Evolutionary conservation across 2,329 filamentous ascomycete genomes (phyloP).

Genomic region (Penicillium palitans): DNA sequence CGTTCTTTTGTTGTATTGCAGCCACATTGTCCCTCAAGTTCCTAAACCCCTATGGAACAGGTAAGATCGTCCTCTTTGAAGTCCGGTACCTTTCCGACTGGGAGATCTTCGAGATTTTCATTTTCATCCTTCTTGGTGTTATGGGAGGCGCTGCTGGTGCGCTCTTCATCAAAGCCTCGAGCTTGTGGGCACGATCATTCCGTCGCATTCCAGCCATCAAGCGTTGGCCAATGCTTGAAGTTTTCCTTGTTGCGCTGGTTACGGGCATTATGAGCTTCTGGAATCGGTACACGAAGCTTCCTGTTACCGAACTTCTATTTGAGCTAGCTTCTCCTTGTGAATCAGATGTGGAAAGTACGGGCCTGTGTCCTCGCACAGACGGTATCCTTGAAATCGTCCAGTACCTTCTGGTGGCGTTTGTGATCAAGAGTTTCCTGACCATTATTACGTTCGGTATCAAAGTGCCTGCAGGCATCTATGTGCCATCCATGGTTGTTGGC

Average conservation of each 20-base stretch:
- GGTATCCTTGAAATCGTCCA: conserved; percentile 77
- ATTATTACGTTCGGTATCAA: conserved; percentile 94
- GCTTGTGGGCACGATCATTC: conserved; percentile 85
- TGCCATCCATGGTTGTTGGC: conserved; percentile 97
- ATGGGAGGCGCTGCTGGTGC: conserved; percentile 83
- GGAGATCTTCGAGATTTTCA: conserved; percentile 86
- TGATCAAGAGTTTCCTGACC: conserved; percentile 87
- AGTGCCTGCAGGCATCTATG: conserved; percentile 94
- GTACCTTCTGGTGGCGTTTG: conserved; percentile 72
- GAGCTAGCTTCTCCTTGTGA: conserved; percentile 89
- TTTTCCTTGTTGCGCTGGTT: conserved; percentile 79
- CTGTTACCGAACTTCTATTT: conserved; percentile 85
- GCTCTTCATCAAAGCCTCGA: conserved; percentile 93
- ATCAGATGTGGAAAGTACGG: conserved; percentile 62
- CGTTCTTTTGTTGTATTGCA: conserved; percentile 95
- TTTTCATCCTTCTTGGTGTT: conserved; percentile 82
- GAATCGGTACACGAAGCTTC: conserved; percentile 85
- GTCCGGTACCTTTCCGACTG: conserved; percentile 88
- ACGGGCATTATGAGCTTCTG: conserved; percentile 88
- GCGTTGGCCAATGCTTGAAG: conserved; percentile 78
- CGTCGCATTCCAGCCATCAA: conserved; percentile 79
- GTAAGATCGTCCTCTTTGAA: conserved; percentile 95
- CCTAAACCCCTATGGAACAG: conserved; percentile 90
- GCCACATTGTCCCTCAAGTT: conserved; percentile 92
- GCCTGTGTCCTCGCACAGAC: conserved; percentile 73